Evolutionary conservation across 257 asterid species (phyloP).

Genomic region (Hygrophila difformis): DNA sequence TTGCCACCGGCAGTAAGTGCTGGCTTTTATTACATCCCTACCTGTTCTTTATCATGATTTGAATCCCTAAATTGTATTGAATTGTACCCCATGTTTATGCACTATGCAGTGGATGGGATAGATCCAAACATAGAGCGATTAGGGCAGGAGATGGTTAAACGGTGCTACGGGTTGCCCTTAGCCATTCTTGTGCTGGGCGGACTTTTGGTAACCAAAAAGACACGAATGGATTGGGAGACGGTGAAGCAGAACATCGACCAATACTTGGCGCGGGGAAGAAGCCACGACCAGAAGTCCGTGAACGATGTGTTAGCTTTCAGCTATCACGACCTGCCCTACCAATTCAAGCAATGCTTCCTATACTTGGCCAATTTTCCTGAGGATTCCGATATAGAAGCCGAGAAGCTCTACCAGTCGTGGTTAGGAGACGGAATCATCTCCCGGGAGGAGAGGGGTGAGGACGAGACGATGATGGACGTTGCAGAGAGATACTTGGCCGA

Average conservation of each 20-base stretch:
- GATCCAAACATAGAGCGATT: conserved; percentile 21
- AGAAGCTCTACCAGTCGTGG: conserved; percentile 32
- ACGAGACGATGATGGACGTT: conserved; percentile 34
- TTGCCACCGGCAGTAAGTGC: conserved; percentile 16
- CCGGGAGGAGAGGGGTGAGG: conserved; percentile 21
- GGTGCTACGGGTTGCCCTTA: conserved; percentile 30
- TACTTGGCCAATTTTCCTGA: conserved; percentile 31
- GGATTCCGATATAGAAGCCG: conserved; percentile 34
- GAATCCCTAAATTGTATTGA: no score
- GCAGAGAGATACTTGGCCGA: conserved; percentile 30
- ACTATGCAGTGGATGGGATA: conserved; percentile 14
- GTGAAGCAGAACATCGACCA: conserved; percentile 23
- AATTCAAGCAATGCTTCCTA: conserved; percentile 32
- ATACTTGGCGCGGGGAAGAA: conserved; percentile 24
- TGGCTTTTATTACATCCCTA: no score
- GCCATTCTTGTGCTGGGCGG: conserved; percentile 32
- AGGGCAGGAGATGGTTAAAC: conserved; percentile 28
- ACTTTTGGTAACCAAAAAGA: conserved; percentile 18
- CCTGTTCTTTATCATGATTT: no score
- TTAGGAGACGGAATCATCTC: conserved; percentile 30
- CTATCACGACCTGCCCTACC: conserved; percentile 26
- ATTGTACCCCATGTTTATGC: neutral
- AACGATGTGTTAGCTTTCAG: conserved; percentile 26
- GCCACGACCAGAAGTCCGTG: conserved; percentile 19
- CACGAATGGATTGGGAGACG: conserved; percentile 22